Conservation (phyloP, 179 eudicot genomes). For the Amaranthus tricolor region DNA sequence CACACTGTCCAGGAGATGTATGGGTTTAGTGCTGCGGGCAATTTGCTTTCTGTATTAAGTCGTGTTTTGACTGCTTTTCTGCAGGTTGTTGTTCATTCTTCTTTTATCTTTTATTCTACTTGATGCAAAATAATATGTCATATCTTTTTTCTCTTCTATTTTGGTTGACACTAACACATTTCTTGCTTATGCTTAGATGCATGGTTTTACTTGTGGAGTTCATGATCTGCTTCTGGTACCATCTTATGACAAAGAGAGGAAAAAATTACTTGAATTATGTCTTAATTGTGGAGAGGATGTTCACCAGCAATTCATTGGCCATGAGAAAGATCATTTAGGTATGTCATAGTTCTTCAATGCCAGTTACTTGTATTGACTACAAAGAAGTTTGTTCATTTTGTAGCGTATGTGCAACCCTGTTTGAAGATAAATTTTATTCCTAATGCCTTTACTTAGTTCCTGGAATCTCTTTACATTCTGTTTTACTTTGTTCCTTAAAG, state of each 20-base stretch:
- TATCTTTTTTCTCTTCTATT: background rate
- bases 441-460: too few species aligned
- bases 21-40: constrained; percentile 79
- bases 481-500: too few species aligned
- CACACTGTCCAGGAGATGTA: constrained; percentile 98
- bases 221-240: constrained; percentile 82
- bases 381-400: background rate
- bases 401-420: background rate
- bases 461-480: too few species aligned
- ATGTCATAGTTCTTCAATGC: constrained; percentile 14
- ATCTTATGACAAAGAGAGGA: constrained; percentile 52
- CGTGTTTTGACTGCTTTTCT: constrained; percentile 74
- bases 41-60: constrained; percentile 84
- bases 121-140: background rate
- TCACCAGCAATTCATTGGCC: constrained; percentile 49
- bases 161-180: background rate
- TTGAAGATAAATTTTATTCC: too few species aligned
- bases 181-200: constrained; percentile 43
- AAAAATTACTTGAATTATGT: constrained; percentile 60
- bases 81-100: constrained; percentile 48
- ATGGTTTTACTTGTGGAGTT: constrained; percentile 98
- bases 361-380: background rate
- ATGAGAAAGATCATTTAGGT: constrained; percentile 55
- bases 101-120: background rate
- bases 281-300: constrained; percentile 81